Evolutionary conservation across 768 basidiomycete genomes (phyloP).

Genomic region (Leccinum aurantiacum): DNA sequence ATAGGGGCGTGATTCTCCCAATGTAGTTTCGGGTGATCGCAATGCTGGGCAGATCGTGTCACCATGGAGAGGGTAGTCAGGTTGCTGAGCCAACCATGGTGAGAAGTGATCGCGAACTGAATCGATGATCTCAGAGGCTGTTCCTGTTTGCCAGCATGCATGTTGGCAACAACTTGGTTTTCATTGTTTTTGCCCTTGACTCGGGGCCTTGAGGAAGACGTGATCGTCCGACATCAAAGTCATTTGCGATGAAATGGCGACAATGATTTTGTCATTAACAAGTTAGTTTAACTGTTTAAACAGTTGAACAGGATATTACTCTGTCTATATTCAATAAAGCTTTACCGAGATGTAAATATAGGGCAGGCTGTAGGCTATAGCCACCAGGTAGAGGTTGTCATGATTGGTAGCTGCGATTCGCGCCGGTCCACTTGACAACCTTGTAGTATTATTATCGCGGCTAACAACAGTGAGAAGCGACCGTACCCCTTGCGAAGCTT

Average conservation of each 20-base stretch:
- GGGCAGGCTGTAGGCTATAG: neutral
- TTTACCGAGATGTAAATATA: neutral
- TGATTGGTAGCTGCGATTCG: neutral
- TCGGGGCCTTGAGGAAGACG: neutral
- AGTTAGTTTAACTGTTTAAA: neutral
- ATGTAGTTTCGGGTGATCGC: neutral
- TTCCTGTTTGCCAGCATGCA: neutral
- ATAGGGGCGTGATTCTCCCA: neutral
- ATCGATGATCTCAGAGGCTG: neutral
- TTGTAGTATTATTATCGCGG: neutral
- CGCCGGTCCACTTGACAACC: neutral
- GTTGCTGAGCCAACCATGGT: neutral
- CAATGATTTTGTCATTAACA: neutral
- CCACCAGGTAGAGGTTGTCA: neutral
- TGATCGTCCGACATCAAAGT: neutral
- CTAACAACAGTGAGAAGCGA: neutral
- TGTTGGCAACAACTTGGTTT: neutral
- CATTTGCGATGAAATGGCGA: neutral
- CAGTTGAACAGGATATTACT: neutral
- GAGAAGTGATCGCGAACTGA: neutral
- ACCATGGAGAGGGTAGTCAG: neutral
- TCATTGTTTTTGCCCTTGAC: neutral
- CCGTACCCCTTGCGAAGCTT: neutral
- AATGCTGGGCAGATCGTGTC: neutral
- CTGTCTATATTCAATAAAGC: neutral